A percentile compares a stretch with the other conserved stretches of the same genome.
phyloP scores from a whole-genome alignment of 352 stramenopile species.

The Phytophthora megakarya region DNA sequence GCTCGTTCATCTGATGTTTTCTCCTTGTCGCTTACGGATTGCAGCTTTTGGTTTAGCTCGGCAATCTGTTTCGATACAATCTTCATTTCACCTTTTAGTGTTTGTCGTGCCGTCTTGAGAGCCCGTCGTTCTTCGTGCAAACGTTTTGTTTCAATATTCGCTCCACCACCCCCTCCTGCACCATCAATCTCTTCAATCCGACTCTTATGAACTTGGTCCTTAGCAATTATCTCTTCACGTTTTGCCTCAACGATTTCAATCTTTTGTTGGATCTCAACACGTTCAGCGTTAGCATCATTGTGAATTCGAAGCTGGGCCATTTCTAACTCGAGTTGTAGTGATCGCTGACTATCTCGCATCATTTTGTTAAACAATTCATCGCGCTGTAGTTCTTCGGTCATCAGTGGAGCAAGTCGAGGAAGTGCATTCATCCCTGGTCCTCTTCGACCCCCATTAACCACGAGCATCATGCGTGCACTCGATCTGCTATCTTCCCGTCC shows the following conservation, averaged over 20 bases:
- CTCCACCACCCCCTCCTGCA: constrained; percentile 35
- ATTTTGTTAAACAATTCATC: constrained; percentile 43
- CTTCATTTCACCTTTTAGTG: constrained; percentile 55
- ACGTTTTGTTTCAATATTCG: constrained; percentile 13
- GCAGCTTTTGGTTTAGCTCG: constrained; percentile 31
- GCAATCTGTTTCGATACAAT: constrained; percentile 15
- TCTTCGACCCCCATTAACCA: constrained; percentile 33
- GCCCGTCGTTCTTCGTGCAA: constrained; percentile 47
- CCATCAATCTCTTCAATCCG: constrained; percentile 69
- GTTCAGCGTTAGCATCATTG: constrained; percentile 15
- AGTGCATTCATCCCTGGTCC: constrained; percentile 31
- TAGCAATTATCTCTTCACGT: constrained; percentile 25
- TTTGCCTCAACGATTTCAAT: constrained; percentile 23
- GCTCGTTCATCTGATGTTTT: constrained; percentile 26
- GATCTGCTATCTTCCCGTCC: constrained; percentile 21
- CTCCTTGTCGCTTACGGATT: constrained; percentile 34
- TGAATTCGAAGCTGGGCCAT: constrained; percentile 26
- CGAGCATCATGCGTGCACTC: constrained; percentile 42
- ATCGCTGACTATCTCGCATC: constrained; percentile 38
- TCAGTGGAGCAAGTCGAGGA: constrained; percentile 14
- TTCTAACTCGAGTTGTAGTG: constrained; percentile 34
- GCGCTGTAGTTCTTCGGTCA: constrained; percentile 23
- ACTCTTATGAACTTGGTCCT: constrained; percentile 44
- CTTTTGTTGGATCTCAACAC: constrained; percentile 20
- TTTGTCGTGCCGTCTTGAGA: constrained; percentile 49